Percentiles rank a stretch among this genome's conserved stretches.
phyloP scores from a whole-genome alignment of 2,329 filamentous ascomycete genomes.

The Exserohilum turcica region DNA sequence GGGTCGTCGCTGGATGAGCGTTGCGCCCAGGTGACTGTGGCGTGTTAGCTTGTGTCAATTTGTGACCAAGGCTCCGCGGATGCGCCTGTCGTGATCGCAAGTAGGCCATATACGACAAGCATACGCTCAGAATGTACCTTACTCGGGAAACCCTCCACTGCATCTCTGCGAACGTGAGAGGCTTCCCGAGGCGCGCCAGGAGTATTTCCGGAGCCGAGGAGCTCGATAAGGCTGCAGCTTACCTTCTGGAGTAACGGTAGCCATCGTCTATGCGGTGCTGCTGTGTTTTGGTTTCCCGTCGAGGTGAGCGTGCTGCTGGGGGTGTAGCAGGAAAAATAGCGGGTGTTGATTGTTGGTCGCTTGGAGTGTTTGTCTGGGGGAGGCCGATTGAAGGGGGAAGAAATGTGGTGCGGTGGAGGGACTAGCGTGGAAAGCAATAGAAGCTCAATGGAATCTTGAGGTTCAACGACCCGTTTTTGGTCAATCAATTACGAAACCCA shows the following conservation, averaged over 20 bases:
- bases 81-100: slow-evolving; percentile 3
- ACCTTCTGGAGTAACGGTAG: slow-evolving; percentile 50
- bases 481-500: slow-evolving; percentile 18
- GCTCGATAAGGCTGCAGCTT: slow-evolving; percentile 37
- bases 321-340: slow-evolving; percentile 1
- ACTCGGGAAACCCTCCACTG: background rate
- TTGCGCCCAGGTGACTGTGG: slow-evolving; percentile 92
- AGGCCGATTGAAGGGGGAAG: slow-evolving; percentile 39
- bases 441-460: slow-evolving; percentile 42
- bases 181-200: background rate
- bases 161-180: background rate
- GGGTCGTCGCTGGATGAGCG: slow-evolving; percentile 81
- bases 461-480: slow-evolving; percentile 28
- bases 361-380: slow-evolving; percentile 27
- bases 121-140: background rate
- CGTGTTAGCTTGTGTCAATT: slow-evolving; percentile 24
- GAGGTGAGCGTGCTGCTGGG: background rate
- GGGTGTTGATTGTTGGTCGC: slow-evolving; percentile 16
- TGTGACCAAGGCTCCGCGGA: slow-evolving; percentile 4
- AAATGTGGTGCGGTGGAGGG: slow-evolving; percentile 43
- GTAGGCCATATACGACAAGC: background rate
- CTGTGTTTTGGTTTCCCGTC: slow-evolving; percentile 5
- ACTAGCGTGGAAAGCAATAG: slow-evolving; percentile 49
- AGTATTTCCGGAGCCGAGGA: background rate
- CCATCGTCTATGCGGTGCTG: slow-evolving; percentile 27